Evolutionary conservation across 2,329 filamentous ascomycete genomes (phyloP).

Genomic region (Xylaria arbuscula): DNA sequence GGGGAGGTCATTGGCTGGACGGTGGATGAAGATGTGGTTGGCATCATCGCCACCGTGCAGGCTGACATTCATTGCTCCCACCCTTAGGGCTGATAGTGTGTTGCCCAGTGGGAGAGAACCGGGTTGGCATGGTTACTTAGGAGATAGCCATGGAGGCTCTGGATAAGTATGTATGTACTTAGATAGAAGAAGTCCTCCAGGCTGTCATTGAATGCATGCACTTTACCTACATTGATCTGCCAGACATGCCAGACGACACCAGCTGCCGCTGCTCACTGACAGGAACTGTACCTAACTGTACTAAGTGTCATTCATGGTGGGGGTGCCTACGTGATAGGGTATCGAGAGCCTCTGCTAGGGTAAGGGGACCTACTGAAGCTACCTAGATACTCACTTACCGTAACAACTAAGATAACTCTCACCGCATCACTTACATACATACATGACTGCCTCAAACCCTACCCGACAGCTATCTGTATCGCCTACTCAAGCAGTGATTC

Average conservation of each 20-base stretch:
- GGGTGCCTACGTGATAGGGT: no score
- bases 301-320: no score
- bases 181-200: neutral
- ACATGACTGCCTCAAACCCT: neutral
- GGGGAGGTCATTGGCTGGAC: constrained; percentile 6
- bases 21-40: constrained; percentile 1
- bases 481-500: neutral
- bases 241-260: neutral
- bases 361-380: no score
- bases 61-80: constrained; percentile 1
- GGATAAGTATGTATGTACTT: neutral
- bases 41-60: constrained; percentile 15
- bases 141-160: no score
- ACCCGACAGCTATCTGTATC: neutral
- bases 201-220: neutral
- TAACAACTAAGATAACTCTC: no score
- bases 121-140: no score
- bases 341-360: no score
- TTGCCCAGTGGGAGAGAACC: neutral
- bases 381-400: no score
- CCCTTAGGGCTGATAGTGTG: constrained; percentile 16
- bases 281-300: no score
- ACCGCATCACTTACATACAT: no score
- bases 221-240: no score
- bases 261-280: no score